These are phyloP conservation scores for Neonectria punicea DNA, from an alignment of 2,329 filamentous ascomycete species.

Conservation along the genomic window DNA sequence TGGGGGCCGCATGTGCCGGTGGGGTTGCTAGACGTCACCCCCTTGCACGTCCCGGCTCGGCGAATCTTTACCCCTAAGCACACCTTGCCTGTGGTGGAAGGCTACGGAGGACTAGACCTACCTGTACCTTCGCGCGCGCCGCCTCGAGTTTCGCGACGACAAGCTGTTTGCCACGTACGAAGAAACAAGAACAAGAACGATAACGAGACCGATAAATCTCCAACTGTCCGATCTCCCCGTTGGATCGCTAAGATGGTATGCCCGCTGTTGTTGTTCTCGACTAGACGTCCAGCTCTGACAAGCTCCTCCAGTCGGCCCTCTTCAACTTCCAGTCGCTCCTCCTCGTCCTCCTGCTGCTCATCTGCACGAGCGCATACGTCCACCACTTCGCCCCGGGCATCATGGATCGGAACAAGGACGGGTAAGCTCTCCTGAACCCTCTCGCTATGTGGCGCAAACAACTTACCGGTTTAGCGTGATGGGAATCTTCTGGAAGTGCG, in stretches of 20 bases:
- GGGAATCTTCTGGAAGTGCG: conserved; percentile 96
- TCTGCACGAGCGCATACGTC: conserved; percentile 94
- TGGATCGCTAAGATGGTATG: conserved; percentile 42
- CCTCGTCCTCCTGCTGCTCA: conserved; percentile 91
- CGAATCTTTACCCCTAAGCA: conserved; percentile 52
- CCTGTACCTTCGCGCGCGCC: conserved; percentile 20
- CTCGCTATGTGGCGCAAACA: background rate
- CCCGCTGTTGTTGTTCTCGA: background rate
- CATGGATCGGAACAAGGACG: conserved; percentile 92
- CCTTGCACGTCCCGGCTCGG: conserved; percentile 42
- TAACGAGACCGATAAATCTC: conserved; percentile 1
- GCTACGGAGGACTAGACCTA: conserved; percentile 9
- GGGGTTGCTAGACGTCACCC: conserved; percentile 39
- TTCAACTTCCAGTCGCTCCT: conserved; percentile 99
- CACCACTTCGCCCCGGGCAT: conserved; percentile 90
- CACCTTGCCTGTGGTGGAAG: conserved; percentile 41
- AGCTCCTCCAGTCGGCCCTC: conserved; percentile 78
- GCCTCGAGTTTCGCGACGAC: conserved; percentile 27
- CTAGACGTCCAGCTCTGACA: conserved; percentile 26
- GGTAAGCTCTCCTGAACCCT: conserved; percentile 62
- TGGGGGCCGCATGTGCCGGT: conserved; percentile 34
- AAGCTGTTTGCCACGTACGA: conserved; percentile 14
- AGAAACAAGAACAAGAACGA: background rate
- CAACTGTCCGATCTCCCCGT: background rate
- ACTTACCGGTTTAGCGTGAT: conserved; percentile 65